Evolutionary conservation across 2,329 filamentous ascomycete species (phyloP).

Genomic region (Penicillium corylophilum): DNA sequence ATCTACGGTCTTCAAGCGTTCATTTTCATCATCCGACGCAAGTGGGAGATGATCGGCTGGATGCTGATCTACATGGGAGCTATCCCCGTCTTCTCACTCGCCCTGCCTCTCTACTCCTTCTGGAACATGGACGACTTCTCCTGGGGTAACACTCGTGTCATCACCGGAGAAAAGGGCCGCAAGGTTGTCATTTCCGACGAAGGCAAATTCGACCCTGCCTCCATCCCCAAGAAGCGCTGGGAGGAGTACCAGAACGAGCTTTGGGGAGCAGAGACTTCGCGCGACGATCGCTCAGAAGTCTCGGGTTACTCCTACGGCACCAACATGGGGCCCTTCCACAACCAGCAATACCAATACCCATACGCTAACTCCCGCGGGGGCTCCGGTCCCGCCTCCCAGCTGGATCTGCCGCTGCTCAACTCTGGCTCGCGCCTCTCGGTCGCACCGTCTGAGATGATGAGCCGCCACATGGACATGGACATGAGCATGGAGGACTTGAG

Average conservation of each 20-base stretch:
- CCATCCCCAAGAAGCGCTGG: slow-evolving; percentile 97
- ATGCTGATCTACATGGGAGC: slow-evolving; percentile 95
- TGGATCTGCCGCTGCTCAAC: slow-evolving; percentile 52
- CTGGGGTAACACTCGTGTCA: slow-evolving; percentile 98
- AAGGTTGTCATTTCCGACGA: slow-evolving; percentile 94
- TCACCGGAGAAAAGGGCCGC: slow-evolving; percentile 88
- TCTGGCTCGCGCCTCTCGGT: slow-evolving; percentile 73
- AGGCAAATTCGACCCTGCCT: slow-evolving; percentile 91
- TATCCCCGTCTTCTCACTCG: slow-evolving; percentile 88
- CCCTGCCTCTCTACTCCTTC: slow-evolving; percentile 88
- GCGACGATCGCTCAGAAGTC: slow-evolving; percentile 78
- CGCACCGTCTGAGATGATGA: slow-evolving; percentile 69
- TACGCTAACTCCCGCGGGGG: slow-evolving; percentile 23
- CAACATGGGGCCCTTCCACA: slow-evolving; percentile 64
- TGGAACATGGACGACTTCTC: slow-evolving; percentile 99
- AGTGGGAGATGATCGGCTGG: slow-evolving; percentile 99
- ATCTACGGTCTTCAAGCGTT: slow-evolving; percentile 96
- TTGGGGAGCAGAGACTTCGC: slow-evolving; percentile 90
- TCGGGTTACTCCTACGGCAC: slow-evolving; percentile 96
- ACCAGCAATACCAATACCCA: slow-evolving; percentile 71
- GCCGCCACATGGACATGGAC: slow-evolving; percentile 67
- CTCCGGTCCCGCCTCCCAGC: slow-evolving; percentile 61
- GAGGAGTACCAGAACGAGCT: slow-evolving; percentile 98
- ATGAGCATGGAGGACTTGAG: slow-evolving; percentile 73
- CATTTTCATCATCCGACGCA: slow-evolving; percentile 93